These are phyloP conservation scores for Monilinia polystroma DNA, from an alignment of 2,329 filamentous ascomycete genomes.

Conservation along the genomic window DNA sequence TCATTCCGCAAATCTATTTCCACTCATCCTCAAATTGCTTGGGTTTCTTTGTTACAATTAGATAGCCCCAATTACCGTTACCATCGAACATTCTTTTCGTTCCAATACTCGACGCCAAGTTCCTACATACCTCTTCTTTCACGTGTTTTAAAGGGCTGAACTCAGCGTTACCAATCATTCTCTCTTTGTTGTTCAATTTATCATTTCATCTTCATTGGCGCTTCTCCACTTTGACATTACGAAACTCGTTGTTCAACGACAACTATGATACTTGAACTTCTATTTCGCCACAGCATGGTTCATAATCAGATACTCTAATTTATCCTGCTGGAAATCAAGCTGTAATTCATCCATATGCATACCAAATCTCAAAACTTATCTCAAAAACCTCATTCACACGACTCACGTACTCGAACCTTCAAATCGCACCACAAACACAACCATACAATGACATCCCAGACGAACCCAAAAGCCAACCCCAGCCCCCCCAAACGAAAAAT, in stretches of 20 bases:
- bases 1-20: constrained; percentile 6
- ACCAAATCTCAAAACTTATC: neutral
- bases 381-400: neutral
- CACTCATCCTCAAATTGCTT: neutral
- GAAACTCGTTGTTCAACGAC: neutral
- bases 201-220: neutral
- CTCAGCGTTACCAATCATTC: constrained; percentile 1
- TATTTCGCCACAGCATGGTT: neutral
- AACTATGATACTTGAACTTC: neutral
- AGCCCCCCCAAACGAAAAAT: constrained; percentile 13
- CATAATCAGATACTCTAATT: neutral
- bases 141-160: constrained; percentile 1
- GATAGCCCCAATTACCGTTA: neutral
- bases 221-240: neutral
- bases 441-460: constrained; percentile 1
- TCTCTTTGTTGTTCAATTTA: constrained; percentile 9
- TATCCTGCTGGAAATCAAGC: neutral
- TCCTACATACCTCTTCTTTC: neutral
- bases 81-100: constrained; percentile 7
- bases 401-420: neutral
- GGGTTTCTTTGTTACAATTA: neutral
- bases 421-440: neutral
- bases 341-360: neutral
- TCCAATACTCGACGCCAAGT: neutral
- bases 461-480: neutral